Evolutionary conservation across 106 monocot genomes (phyloP).

Genomic region (Dendrobium huoshanense): DNA sequence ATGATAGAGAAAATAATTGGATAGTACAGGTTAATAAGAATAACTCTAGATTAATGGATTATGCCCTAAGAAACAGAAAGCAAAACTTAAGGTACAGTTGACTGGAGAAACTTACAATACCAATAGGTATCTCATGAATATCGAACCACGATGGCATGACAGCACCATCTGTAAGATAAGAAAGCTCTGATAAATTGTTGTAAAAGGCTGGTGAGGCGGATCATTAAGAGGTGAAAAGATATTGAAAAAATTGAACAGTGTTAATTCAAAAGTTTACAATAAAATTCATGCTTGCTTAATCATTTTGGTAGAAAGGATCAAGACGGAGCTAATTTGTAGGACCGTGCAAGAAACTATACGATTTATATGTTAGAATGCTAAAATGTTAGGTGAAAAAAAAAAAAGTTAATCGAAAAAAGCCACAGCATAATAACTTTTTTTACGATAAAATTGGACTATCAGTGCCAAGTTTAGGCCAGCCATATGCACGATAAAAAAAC

Average conservation of each 20-base stretch:
- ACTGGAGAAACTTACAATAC: slow-evolving; percentile 44
- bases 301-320: neutral
- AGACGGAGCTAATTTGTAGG: neutral
- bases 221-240: neutral
- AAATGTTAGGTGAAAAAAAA: neutral
- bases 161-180: slow-evolving; percentile 58
- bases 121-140: slow-evolving; percentile 77
- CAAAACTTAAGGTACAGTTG: neutral
- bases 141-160: slow-evolving; percentile 95
- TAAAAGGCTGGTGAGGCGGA: neutral
- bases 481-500: neutral
- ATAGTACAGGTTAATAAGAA: neutral
- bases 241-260: neutral
- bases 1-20: neutral
- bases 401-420: neutral
- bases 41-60: neutral
- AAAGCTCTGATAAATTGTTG: neutral
- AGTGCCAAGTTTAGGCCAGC: neutral
- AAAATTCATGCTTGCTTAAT: neutral
- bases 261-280: neutral
- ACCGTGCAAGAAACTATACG: neutral
- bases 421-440: neutral
- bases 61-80: neutral
- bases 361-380: neutral
- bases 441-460: neutral